Percentiles rank a stretch among this genome's conserved stretches.
phyloP scores from a whole-genome alignment of 768 basidiomycete species.

The Coprinopsis strossmayeri region DNA sequence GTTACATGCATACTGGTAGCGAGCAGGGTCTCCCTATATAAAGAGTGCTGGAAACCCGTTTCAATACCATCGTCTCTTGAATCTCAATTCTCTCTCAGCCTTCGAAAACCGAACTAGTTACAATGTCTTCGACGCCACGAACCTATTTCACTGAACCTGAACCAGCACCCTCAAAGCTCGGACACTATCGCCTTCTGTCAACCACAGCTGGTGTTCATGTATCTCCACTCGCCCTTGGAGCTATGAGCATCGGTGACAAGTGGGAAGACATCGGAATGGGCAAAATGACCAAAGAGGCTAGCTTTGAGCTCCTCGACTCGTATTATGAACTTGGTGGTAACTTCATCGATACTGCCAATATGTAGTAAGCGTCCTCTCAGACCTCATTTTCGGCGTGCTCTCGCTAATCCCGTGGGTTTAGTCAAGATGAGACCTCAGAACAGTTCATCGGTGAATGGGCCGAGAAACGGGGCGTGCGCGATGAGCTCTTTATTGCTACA shows the following conservation, averaged over 20 bases:
- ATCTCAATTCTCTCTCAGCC: too few relatives aligned
- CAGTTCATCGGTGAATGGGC: slow-evolving; percentile 39
- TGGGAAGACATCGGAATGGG: slow-evolving; percentile 28
- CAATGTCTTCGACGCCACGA: too few relatives aligned
- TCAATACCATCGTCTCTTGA: too few relatives aligned
- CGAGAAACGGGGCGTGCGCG: slow-evolving; percentile 27
- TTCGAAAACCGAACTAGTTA: too few relatives aligned
- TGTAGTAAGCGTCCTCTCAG: slow-evolving; percentile 21
- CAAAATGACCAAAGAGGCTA: slow-evolving; percentile 28
- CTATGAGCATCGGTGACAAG: slow-evolving; percentile 39
- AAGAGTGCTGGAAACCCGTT: too few relatives aligned
- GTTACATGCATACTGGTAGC: too few relatives aligned
- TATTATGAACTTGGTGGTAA: slow-evolving; percentile 35
- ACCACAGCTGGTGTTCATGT: slow-evolving; percentile 38
- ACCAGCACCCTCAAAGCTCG: slow-evolving; percentile 31
- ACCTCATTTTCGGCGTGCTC: not conserved
- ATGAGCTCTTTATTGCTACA: slow-evolving; percentile 32
- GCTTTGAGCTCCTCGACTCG: slow-evolving; percentile 36
- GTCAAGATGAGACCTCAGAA: slow-evolving; percentile 32
- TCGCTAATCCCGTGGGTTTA: slow-evolving; percentile 1
- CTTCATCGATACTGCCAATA: slow-evolving; percentile 37
- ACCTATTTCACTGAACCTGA: too few relatives aligned
- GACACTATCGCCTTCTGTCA: slow-evolving; percentile 32
- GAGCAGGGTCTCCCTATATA: too few relatives aligned
- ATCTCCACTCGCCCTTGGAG: slow-evolving; percentile 43